These are phyloP conservation scores for Candida stauntonica DNA, from an alignment of 805 yeast genomes.

Conservation along the genomic window DNA sequence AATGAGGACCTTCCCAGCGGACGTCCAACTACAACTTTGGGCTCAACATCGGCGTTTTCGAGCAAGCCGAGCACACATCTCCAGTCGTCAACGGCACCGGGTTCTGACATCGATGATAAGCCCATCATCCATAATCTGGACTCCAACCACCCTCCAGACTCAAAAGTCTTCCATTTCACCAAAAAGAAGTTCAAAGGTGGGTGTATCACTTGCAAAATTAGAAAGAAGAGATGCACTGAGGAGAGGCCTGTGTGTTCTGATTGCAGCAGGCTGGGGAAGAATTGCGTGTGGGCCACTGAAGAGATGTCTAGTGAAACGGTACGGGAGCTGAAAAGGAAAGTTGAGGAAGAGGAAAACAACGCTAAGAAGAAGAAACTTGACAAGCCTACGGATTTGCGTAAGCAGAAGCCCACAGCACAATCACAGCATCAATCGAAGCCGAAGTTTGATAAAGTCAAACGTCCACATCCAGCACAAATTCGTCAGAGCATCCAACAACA, in stretches of 20 bases:
- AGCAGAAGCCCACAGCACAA: not conserved
- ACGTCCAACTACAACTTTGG: not conserved
- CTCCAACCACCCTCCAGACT: slow-evolving; percentile 16
- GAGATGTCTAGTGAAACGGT: slow-evolving; percentile 29
- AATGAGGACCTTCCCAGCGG: not conserved
- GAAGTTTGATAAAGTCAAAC: too few relatives aligned
- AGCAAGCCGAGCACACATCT: too few relatives aligned
- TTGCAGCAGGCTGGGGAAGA: slow-evolving; percentile 57
- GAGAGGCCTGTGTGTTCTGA: slow-evolving; percentile 63
- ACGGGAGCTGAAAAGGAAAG: slow-evolving; percentile 25
- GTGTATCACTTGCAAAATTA: slow-evolving; percentile 61
- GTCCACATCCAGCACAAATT: not conserved
- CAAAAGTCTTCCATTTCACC: slow-evolving; percentile 23
- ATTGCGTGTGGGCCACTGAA: slow-evolving; percentile 67
- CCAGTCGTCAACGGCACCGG: not conserved
- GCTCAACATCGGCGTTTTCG: too few relatives aligned
- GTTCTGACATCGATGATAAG: slow-evolving; percentile 5
- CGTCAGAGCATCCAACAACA: not conserved
- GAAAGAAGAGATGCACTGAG: slow-evolving; percentile 77
- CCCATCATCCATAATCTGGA: slow-evolving; percentile 20
- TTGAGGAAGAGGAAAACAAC: slow-evolving; percentile 23
- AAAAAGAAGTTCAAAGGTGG: slow-evolving; percentile 50
- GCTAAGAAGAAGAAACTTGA: slow-evolving; percentile 9
- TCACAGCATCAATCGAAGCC: too few relatives aligned
- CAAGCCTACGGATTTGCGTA: not conserved